These are phyloP conservation scores for Hydnomerulius pinastri DNA, from an alignment of 768 basidiomycete species.

Conservation along the genomic window DNA sequence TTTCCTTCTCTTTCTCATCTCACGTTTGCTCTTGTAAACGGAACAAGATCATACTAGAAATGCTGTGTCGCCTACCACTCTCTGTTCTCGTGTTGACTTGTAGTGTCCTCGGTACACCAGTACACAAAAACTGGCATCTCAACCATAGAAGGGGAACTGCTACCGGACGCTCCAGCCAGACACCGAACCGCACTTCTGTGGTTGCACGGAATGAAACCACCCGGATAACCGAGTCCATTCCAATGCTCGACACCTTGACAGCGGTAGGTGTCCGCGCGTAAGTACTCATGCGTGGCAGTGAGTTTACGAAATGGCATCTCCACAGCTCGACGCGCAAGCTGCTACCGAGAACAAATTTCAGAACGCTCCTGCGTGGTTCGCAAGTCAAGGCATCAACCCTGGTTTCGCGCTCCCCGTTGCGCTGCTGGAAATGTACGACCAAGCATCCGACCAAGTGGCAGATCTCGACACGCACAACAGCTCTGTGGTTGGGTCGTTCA, in stretches of 20 bases:
- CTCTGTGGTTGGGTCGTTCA: neutral
- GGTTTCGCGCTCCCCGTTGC: constrained; percentile 14
- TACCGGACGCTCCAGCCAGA: neutral
- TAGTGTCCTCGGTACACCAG: constrained; percentile 13
- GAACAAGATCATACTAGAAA: constrained; percentile 2
- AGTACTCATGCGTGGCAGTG: constrained; percentile 3
- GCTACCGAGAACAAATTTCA: constrained; percentile 20
- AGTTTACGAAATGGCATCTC: too few relatives aligned
- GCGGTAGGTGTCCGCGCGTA: constrained; percentile 9
- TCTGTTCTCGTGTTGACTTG: constrained; percentile 8
- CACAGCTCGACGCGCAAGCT: constrained; percentile 18
- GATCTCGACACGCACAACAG: constrained; percentile 3
- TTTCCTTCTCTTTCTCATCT: neutral
- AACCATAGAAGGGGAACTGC: neutral
- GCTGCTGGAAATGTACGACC: constrained; percentile 16
- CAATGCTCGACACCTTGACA: constrained; percentile 1
- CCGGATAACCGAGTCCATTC: too few relatives aligned
- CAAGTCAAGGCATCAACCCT: constrained; percentile 7
- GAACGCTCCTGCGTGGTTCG: constrained; percentile 16
- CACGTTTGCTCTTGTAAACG: neutral
- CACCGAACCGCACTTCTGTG: too few relatives aligned
- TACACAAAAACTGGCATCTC: constrained; percentile 1
- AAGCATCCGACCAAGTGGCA: constrained; percentile 21
- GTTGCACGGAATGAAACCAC: too few relatives aligned
- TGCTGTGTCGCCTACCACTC: constrained; percentile 10